Evolutionary conservation across 345 rosid genomes (phyloP).

Genomic region (Diplotaxis tenuifolia): DNA sequence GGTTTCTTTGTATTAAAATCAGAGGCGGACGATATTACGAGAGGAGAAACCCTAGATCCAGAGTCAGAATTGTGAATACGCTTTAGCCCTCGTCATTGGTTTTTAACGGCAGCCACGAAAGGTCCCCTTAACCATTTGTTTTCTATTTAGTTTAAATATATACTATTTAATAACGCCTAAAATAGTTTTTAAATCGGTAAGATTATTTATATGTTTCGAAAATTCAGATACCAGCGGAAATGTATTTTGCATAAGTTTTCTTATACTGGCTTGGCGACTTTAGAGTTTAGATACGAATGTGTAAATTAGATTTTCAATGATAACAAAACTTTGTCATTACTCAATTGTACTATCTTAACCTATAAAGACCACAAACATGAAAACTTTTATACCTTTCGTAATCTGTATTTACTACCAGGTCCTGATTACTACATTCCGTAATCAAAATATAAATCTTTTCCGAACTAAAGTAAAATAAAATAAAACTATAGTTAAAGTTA

Average conservation of each 20-base stretch:
- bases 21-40: neutral
- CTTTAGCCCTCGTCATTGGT: neutral
- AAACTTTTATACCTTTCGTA: no score
- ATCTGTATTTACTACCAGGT: no score
- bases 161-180: no score
- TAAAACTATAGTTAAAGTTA: no score
- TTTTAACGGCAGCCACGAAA: constrained; percentile 26
- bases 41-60: constrained; percentile 62
- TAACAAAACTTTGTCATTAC: neutral
- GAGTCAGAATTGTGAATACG: constrained; percentile 37
- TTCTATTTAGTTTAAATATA: neutral
- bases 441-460: no score
- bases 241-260: no score
- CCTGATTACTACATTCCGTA: no score
- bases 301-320: neutral
- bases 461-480: no score
- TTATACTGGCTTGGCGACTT: neutral
- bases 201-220: no score
- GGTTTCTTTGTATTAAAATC: neutral
- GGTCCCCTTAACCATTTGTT: neutral
- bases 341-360: neutral
- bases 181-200: no score
- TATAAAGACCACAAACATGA: neutral
- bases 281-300: neutral
- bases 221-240: no score